A percentile compares a stretch with the other conserved stretches of the same genome.
These are phyloP conservation scores for Populus hybrid DNA, from an alignment of 441 rosid genomes.

Conservation along the genomic window DNA sequence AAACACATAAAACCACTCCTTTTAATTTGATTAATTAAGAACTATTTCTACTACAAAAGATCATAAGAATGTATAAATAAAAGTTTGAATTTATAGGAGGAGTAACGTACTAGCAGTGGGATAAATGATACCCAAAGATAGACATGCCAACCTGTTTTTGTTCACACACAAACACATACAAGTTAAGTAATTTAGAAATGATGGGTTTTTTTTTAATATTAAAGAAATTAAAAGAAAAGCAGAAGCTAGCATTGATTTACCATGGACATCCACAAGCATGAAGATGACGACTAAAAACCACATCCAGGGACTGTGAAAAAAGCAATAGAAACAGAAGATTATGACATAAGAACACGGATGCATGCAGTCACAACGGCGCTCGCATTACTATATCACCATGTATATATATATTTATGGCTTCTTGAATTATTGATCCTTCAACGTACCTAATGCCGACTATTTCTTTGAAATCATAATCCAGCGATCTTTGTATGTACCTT, in stretches of 20 bases:
- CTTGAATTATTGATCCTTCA: not conserved
- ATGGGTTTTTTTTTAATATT: not conserved
- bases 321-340: not conserved
- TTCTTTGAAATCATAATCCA: slow-evolving; percentile 54
- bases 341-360: not conserved
- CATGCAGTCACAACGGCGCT: not conserved
- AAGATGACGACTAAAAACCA: slow-evolving; percentile 50
- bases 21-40: not conserved
- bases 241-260: slow-evolving; percentile 24
- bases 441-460: slow-evolving; percentile 54
- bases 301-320: slow-evolving; percentile 47
- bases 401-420: not conserved
- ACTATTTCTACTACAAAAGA: not conserved
- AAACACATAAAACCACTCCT: not conserved
- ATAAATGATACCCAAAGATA: slow-evolving; percentile 66
- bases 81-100: not conserved
- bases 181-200: not conserved
- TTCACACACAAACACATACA: not conserved
- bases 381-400: not conserved
- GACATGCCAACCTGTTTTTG: slow-evolving; percentile 48
- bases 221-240: not conserved
- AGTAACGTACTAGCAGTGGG: slow-evolving; percentile 47
- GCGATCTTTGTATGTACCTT: slow-evolving; percentile 49
- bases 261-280: slow-evolving; percentile 55
- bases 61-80: not conserved